These are phyloP conservation scores for Ormosia emarginata DNA, from an alignment of 306 rosid species.

Conservation along the genomic window DNA sequence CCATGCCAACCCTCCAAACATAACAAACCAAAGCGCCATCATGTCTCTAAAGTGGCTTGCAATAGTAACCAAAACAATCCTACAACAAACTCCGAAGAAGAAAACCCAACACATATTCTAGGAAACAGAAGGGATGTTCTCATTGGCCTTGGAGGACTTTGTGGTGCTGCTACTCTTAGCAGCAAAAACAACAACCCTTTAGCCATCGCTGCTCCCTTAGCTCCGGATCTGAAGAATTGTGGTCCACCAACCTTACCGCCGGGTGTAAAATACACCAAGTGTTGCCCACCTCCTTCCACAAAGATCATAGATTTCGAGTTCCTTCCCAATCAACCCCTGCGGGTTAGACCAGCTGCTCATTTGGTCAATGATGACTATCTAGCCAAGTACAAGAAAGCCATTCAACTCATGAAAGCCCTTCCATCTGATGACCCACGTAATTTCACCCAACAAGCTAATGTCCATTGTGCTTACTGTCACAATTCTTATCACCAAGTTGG, in stretches of 20 bases:
- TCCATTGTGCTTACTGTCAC: too few species aligned
- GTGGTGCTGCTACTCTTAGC: constrained; percentile 40
- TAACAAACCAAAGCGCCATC: constrained; percentile 10
- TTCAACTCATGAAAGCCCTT: too few species aligned
- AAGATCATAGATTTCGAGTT: too few species aligned
- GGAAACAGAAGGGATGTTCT: constrained; percentile 56
- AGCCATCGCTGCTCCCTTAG: constrained; percentile 68
- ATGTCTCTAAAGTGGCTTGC: constrained; percentile 22
- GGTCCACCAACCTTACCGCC: constrained; percentile 48
- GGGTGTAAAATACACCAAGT: constrained; percentile 30
- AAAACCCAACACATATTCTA: background rate
- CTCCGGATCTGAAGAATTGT: constrained; percentile 47
- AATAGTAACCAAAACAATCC: constrained; percentile 10
- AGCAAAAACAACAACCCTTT: constrained; percentile 36
- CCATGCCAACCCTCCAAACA: background rate
- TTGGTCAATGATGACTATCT: too few species aligned
- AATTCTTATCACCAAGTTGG: too few species aligned
- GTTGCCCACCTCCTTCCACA: too few species aligned
- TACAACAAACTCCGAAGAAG: background rate
- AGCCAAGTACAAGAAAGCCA: too few species aligned
- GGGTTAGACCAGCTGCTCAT: too few species aligned
- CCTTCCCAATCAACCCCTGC: too few species aligned
- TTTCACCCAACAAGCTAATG: too few species aligned
- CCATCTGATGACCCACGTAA: too few species aligned
- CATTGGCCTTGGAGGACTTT: constrained; percentile 64